Evolutionary conservation across 768 basidiomycete species (phyloP).

Genomic region (Serpula lacrymans): DNA sequence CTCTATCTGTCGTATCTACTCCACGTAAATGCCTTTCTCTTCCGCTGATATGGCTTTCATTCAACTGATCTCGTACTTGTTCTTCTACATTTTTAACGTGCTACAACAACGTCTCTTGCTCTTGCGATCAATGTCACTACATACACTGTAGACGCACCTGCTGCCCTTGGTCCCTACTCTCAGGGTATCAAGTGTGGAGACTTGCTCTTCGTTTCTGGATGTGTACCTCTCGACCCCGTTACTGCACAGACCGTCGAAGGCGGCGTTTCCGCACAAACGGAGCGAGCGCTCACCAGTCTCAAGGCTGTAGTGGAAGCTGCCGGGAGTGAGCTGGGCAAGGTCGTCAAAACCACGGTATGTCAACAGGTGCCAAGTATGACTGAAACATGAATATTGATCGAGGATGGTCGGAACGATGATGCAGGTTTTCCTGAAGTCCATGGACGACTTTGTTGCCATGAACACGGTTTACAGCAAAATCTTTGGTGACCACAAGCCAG

Average conservation of each 20-base stretch:
- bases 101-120: not conserved
- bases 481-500: slow-evolving; percentile 91
- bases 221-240: slow-evolving; percentile 76
- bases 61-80: not conserved
- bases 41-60: too few relatives aligned
- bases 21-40: slow-evolving; percentile 13
- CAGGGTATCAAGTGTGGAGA: slow-evolving; percentile 84
- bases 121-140: not conserved
- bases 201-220: slow-evolving; percentile 87
- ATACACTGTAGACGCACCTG: slow-evolving; percentile 57
- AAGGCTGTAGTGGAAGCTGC: slow-evolving; percentile 79
- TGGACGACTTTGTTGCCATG: slow-evolving; percentile 85
- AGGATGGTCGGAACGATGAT: not conserved
- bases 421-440: slow-evolving; percentile 88
- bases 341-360: slow-evolving; percentile 89
- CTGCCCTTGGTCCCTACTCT: slow-evolving; percentile 83
- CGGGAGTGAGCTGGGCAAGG: slow-evolving; percentile 71
- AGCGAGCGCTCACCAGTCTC: slow-evolving; percentile 85
- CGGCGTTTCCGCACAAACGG: slow-evolving; percentile 76
- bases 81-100: not conserved
- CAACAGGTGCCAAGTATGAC: not conserved
- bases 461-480: slow-evolving; percentile 80
- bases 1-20: slow-evolving; percentile 35
- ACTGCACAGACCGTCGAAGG: slow-evolving; percentile 68
- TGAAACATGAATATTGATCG: not conserved